Evolutionary conservation across 1,139 yeast genomes (phyloP).

Genomic region (Blastobotrys proliferans): DNA sequence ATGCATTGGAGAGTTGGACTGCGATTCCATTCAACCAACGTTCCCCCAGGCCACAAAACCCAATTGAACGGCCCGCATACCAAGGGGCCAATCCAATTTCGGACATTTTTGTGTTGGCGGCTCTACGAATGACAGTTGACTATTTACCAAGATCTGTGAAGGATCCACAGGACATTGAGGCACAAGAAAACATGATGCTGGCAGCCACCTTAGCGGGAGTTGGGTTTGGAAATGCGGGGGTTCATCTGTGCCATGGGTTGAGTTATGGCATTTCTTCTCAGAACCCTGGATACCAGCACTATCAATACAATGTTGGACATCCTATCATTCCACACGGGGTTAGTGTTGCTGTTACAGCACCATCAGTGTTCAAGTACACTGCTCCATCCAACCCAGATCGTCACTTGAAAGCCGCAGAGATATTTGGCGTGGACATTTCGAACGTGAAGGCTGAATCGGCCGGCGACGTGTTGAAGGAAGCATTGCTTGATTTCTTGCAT

Average conservation of each 20-base stretch:
- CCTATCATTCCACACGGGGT: slow-evolving; percentile 42
- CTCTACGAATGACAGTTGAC: slow-evolving; percentile 37
- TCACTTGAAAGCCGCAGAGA: slow-evolving; percentile 37
- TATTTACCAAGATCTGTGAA: slow-evolving; percentile 38
- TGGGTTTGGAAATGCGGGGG: slow-evolving; percentile 43
- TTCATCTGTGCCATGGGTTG: slow-evolving; percentile 41
- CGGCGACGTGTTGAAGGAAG: slow-evolving; percentile 38
- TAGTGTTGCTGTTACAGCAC: slow-evolving; percentile 41
- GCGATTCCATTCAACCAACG: slow-evolving; percentile 41
- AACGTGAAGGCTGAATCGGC: slow-evolving; percentile 38
- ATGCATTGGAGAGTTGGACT: slow-evolving; percentile 43
- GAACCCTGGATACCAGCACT: slow-evolving; percentile 37
- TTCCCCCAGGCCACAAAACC: slow-evolving; percentile 38
- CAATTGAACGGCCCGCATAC: slow-evolving; percentile 40
- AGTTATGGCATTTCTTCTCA: slow-evolving; percentile 40
- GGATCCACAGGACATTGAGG: slow-evolving; percentile 38
- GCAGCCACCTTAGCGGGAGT: slow-evolving; percentile 43
- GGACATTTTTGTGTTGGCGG: slow-evolving; percentile 40
- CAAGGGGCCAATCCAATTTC: slow-evolving; percentile 43
- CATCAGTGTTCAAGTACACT: slow-evolving; percentile 39
- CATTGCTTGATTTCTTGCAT: slow-evolving; percentile 35
- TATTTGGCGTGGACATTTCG: slow-evolving; percentile 38
- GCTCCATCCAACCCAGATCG: slow-evolving; percentile 41
- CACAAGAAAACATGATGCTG: slow-evolving; percentile 38
- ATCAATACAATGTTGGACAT: slow-evolving; percentile 39